Evolutionary conservation across 257 asterid genomes (phyloP).

Genomic region (Capsicum rhomboideum): DNA sequence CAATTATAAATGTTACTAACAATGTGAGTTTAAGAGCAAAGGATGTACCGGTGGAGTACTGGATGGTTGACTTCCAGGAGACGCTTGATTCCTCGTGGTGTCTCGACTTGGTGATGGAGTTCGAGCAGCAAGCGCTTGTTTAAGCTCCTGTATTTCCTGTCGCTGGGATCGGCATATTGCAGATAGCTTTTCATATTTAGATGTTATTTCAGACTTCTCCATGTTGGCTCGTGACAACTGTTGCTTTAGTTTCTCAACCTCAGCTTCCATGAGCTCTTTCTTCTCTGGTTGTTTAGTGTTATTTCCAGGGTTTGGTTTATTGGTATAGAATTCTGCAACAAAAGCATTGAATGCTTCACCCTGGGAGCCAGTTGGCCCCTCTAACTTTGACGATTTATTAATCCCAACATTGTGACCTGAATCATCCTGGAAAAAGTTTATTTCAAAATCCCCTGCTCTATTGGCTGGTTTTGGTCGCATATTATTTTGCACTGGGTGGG

Average conservation of each 20-base stretch:
- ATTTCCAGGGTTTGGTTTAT: slow-evolving; percentile 38
- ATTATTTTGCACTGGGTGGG: slow-evolving; percentile 21
- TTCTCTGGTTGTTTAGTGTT: slow-evolving; percentile 38
- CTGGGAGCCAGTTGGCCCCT: slow-evolving; percentile 32
- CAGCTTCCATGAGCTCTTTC: slow-evolving; percentile 51
- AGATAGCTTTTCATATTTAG: slow-evolving; percentile 79
- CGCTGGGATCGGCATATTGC: slow-evolving; percentile 92
- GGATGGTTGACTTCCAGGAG: slow-evolving; percentile 48
- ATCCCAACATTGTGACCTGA: slow-evolving; percentile 24
- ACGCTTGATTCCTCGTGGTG: slow-evolving; percentile 28
- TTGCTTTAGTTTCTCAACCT: slow-evolving; percentile 76
- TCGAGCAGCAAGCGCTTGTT: slow-evolving; percentile 59
- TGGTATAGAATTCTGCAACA: slow-evolving; percentile 54
- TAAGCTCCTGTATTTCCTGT: slow-evolving; percentile 90
- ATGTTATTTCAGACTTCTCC: slow-evolving; percentile 78
- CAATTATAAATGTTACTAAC: not conserved
- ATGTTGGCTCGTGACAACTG: slow-evolving; percentile 51
- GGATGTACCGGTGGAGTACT: slow-evolving; percentile 31
- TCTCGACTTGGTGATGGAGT: slow-evolving; percentile 59
- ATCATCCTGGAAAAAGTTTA: slow-evolving; percentile 48
- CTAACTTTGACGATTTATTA: slow-evolving; percentile 34
- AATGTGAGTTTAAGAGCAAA: not conserved
- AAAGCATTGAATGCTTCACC: slow-evolving; percentile 59
- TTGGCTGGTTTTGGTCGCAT: slow-evolving; percentile 20
- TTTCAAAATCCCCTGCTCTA: slow-evolving; percentile 28